phyloP scores from a whole-genome alignment of 257 asterid species.

The Nicotiana undulata region DNA sequence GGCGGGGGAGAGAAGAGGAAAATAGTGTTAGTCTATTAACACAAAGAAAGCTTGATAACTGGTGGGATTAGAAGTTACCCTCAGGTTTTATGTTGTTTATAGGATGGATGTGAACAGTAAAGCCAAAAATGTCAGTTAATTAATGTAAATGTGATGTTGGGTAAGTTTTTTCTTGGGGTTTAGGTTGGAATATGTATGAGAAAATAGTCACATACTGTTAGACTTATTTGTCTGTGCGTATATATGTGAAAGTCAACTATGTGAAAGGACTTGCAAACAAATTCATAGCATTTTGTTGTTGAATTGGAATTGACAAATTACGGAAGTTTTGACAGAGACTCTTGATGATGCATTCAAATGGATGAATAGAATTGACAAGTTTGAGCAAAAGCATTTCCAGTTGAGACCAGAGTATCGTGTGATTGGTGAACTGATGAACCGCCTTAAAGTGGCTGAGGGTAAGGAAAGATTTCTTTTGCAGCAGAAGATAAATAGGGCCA shows the following conservation, averaged over 20 bases:
- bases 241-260: background rate
- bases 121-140: background rate
- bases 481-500: constrained; percentile 78
- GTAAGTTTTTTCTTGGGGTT: background rate
- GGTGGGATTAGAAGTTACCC: background rate
- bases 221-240: background rate
- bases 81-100: background rate
- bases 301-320: constrained; percentile 12
- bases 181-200: background rate
- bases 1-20: background rate
- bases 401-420: constrained; percentile 80
- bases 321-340: constrained; percentile 44
- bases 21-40: background rate
- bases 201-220: background rate
- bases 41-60: background rate
- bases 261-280: background rate
- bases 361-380: constrained; percentile 73
- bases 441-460: constrained; percentile 82
- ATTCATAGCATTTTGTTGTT: background rate
- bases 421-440: constrained; percentile 81
- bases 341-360: constrained; percentile 58
- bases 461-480: constrained; percentile 84
- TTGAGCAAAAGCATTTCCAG: constrained; percentile 68
- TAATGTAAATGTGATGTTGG: background rate
- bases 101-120: background rate